phyloP scores from a whole-genome alignment of 345 rosid species.

The Syzygium aromaticum region DNA sequence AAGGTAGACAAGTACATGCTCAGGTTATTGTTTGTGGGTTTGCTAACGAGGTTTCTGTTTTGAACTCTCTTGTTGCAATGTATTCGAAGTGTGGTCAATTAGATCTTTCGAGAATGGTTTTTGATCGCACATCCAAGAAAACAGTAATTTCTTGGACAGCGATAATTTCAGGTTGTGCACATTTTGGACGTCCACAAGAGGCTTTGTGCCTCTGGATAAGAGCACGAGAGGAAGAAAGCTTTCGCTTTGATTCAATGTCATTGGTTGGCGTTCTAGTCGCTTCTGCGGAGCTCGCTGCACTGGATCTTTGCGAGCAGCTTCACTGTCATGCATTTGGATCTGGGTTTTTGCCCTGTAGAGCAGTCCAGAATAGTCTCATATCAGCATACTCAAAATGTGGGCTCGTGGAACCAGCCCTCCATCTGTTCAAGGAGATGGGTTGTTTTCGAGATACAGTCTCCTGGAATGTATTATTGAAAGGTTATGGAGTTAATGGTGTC shows the following conservation, averaged over 20 bases:
- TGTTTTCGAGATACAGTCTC: constrained; percentile 21
- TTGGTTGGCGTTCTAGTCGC: constrained; percentile 20
- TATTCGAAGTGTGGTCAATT: constrained; percentile 36
- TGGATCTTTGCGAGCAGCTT: constrained; percentile 31
- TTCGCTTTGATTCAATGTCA: constrained; percentile 21
- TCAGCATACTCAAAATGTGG: constrained; percentile 45
- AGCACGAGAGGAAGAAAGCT: constrained; percentile 10
- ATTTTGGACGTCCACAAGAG: constrained; percentile 23
- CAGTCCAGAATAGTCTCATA: constrained; percentile 33
- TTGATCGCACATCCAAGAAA: constrained; percentile 14
- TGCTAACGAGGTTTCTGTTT: constrained; percentile 12
- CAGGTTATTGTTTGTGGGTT: constrained; percentile 21
- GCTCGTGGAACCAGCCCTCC: constrained; percentile 13
- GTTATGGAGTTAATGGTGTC: constrained; percentile 26
- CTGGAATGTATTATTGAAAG: constrained; percentile 41
- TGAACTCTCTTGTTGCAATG: constrained; percentile 31
- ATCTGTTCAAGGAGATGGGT: constrained; percentile 25
- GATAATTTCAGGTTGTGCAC: constrained; percentile 26
- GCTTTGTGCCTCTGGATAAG: constrained; percentile 24
- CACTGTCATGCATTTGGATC: constrained; percentile 20
- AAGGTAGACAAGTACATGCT: constrained; percentile 35
- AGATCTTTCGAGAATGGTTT: constrained; percentile 23
- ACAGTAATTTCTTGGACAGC: constrained; percentile 42
- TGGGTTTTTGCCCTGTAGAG: constrained; percentile 11
- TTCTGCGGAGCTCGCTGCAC: constrained; percentile 18